Base-by-base conservation (phyloP, 345 rosid species). In the Gynandropsis gynandra region DNA sequence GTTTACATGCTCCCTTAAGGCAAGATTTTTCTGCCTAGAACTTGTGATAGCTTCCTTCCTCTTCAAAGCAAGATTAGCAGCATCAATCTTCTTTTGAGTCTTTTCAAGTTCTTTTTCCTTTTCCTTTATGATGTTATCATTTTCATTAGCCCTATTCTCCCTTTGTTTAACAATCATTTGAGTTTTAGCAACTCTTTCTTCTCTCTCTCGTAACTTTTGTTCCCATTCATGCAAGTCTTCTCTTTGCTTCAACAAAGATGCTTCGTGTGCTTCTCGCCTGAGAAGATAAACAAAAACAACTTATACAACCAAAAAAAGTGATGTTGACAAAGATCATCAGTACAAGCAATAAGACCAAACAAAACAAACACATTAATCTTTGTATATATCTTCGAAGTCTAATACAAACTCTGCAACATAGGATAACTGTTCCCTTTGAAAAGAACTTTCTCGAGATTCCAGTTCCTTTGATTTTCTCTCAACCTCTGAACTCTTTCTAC, bases 221-320 rank as follows among this genome's bases (percentile, higher is more conserved):
- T 92, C 96, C 98, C 98, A 85, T 59, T 87, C 96, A 58, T 71
- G 79, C 75, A 87, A 72, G 66, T 92, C 96, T 51, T 92, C 98
- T 70, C 96, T 76, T 73, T 87, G 98, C 76, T 83, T 76, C 40
- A 86, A 76, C 33, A 92, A 75, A 52, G 68, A 56, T 17, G 55
- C 61, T 58, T 87, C 93, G 16, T 77, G 82, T 16, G 79, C 68
- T 50, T 85, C 96, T 64, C 82, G 81, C 75, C 98, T 92, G 76
- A 67, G 33, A 37, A 34, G 7, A 16, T 17, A 24, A 57, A 20
- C 40, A 61, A 20, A 8, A 62, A 36, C 20, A 48, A 12, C 7
- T 52, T 15, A 2, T 24, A 47, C 36, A 24, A 49, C 6, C 48
- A 1, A 24, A 59, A 38, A 34, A 16, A 16, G 12, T 20, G 35